Evolutionary conservation across 495 filamentous ascomycete species (phyloP).

Genomic region (Penicillium steckii): DNA sequence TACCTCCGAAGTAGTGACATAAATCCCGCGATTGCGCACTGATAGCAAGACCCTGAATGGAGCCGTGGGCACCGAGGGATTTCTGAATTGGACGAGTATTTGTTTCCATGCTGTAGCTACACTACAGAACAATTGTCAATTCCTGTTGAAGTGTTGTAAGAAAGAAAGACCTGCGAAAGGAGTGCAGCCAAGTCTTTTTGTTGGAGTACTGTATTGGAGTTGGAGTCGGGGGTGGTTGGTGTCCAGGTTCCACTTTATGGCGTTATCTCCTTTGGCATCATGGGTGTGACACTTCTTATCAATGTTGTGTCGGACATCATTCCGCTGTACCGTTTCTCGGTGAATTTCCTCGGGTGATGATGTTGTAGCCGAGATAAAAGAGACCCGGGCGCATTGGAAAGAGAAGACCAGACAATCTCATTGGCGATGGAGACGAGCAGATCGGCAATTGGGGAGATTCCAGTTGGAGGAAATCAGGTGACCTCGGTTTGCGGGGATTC

Average conservation of each 20-base stretch:
- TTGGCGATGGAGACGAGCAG: constrained; percentile 21
- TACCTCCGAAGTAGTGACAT: constrained; percentile 44
- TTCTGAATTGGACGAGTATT: constrained; percentile 24
- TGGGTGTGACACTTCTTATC: constrained; percentile 5
- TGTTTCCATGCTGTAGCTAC: constrained; percentile 27
- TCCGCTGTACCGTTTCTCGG: constrained; percentile 5
- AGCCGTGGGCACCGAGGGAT: constrained; percentile 34
- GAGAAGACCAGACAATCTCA: neutral
- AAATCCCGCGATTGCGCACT: constrained; percentile 18
- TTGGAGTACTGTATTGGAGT: neutral
- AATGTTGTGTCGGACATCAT: neutral
- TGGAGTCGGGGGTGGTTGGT: neutral
- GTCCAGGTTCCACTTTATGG: neutral
- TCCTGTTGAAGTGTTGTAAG: too few species aligned
- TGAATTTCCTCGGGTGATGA: neutral
- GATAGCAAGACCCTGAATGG: constrained; percentile 38
- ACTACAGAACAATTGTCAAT: too few species aligned
- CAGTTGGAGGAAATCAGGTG: constrained; percentile 3
- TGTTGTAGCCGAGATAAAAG: constrained; percentile 21
- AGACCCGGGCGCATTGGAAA: neutral
- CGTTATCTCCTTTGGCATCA: neutral
- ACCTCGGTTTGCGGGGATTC: constrained; percentile 22
- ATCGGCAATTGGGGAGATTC: constrained; percentile 20
- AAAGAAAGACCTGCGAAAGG: neutral
- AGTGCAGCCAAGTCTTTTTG: neutral